Evolutionary conservation across 352 stramenopile genomes (phyloP).

Genomic region (Phytophthora aleatoria): DNA sequence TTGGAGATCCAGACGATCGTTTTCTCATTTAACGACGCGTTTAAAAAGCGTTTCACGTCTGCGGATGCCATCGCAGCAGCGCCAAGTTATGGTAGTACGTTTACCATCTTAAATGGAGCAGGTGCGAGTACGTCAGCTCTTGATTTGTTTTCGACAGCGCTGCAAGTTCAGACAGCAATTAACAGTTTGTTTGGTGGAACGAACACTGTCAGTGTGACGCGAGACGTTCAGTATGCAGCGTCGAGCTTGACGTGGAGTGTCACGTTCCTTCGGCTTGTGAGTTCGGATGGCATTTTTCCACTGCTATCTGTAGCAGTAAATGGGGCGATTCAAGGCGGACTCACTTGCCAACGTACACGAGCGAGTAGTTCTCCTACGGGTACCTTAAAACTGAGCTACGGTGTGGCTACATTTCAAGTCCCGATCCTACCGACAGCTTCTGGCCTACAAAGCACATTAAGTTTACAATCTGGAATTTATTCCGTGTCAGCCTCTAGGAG

Average conservation of each 20-base stretch:
- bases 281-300: conserved; percentile 40
- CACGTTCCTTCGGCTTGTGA: conserved; percentile 55
- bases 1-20: conserved; percentile 48
- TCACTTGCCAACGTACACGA: conserved; percentile 24
- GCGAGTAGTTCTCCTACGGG: conserved; percentile 38
- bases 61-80: conserved; percentile 33
- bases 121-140: conserved; percentile 24
- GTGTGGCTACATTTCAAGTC: conserved; percentile 18
- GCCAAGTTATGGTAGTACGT: conserved; percentile 47
- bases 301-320: conserved; percentile 36
- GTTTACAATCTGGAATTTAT: conserved; percentile 43
- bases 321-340: conserved; percentile 48
- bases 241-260: conserved; percentile 56
- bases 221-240: conserved; percentile 35
- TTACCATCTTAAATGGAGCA: conserved; percentile 35
- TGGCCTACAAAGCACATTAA: conserved; percentile 41
- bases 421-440: conserved; percentile 22
- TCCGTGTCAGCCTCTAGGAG: conserved; percentile 28
- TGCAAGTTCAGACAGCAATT: conserved; percentile 45
- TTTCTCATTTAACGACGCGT: conserved; percentile 57
- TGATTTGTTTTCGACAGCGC: conserved; percentile 59
- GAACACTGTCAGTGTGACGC: conserved; percentile 38
- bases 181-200: conserved; percentile 40
- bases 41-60: conserved; percentile 53
- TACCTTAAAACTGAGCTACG: conserved; percentile 52